phyloP scores from a whole-genome alignment of 805 yeast species.

The Cyberlindnera galapagoensis region DNA sequence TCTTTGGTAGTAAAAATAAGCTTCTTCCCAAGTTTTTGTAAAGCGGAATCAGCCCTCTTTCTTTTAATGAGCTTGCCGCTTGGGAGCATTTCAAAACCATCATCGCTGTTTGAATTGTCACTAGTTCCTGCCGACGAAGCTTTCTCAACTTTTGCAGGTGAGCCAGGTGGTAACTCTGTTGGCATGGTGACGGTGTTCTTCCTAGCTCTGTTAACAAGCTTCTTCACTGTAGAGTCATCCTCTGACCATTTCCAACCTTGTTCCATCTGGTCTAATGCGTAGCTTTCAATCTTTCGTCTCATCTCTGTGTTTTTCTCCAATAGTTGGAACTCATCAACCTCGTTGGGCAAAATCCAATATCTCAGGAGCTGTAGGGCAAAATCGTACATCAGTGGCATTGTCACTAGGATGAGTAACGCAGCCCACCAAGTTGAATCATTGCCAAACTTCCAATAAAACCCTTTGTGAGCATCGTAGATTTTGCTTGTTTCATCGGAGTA shows the following conservation, averaged over 20 bases:
- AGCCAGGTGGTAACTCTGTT: constrained; percentile 46
- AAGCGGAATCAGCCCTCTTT: constrained; percentile 24
- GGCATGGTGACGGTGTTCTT: constrained; percentile 23
- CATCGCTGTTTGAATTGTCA: no score
- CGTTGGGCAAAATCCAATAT: constrained; percentile 54
- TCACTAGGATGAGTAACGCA: constrained; percentile 46
- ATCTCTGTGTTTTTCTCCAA: constrained; percentile 66
- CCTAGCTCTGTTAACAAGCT: constrained; percentile 19
- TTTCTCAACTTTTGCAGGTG: constrained; percentile 29
- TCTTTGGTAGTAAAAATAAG: constrained; percentile 26
- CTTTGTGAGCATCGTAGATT: constrained; percentile 67
- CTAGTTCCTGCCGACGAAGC: constrained; percentile 21
- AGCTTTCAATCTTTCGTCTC: constrained; percentile 64
- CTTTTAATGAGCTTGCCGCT: constrained; percentile 60
- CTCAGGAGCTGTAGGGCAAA: constrained; percentile 52
- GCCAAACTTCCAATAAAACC: constrained; percentile 70
- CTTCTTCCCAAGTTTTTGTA: constrained; percentile 31
- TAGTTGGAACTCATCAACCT: constrained; percentile 71
- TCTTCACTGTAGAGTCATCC: constrained; percentile 32
- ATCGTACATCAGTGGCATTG: constrained; percentile 63
- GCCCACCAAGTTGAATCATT: constrained; percentile 86
- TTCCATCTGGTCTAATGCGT: constrained; percentile 62
- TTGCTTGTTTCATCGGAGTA: constrained; percentile 45
- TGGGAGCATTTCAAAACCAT: constrained; percentile 57
- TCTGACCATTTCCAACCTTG: constrained; percentile 73